Conservation (phyloP, 2,329 filamentous ascomycete species). For the Tolypocladium paradoxum region DNA sequence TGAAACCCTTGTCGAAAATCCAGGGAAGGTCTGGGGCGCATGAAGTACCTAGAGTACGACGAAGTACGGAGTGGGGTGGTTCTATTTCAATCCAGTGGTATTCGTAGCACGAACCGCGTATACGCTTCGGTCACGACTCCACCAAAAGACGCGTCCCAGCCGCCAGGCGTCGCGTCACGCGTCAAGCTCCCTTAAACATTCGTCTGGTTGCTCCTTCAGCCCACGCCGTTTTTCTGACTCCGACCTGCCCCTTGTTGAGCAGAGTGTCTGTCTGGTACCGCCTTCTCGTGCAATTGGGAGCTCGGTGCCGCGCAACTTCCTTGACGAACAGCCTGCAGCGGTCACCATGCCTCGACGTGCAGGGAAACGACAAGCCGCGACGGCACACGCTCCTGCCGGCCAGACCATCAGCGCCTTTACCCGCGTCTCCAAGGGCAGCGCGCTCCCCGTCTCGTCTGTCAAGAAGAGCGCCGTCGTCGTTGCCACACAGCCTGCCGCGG, state of each 20-base stretch:
- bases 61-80: too few relatives aligned
- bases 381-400: slow-evolving; percentile 2
- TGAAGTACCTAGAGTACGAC: too few relatives aligned
- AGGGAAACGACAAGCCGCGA: slow-evolving; percentile 7
- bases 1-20: too few relatives aligned
- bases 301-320: neutral
- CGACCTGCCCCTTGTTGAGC: neutral
- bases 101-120: too few relatives aligned
- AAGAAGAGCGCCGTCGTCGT: slow-evolving; percentile 23
- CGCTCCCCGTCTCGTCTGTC: slow-evolving; percentile 12
- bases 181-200: neutral
- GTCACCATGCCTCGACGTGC: slow-evolving; percentile 7
- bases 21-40: too few relatives aligned
- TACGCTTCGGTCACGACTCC: too few relatives aligned
- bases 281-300: neutral
- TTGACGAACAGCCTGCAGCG: neutral
- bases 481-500: slow-evolving; percentile 14
- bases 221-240: neutral
- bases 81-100: too few relatives aligned
- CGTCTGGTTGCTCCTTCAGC: neutral
- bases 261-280: neutral
- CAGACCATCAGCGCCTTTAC: slow-evolving; percentile 32
- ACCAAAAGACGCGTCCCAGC: neutral
- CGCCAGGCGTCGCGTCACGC: neutral
- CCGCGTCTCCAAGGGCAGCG: slow-evolving; percentile 34